These are phyloP conservation scores for Candida anglica DNA, from an alignment of 805 yeast species.

Conservation along the genomic window DNA sequence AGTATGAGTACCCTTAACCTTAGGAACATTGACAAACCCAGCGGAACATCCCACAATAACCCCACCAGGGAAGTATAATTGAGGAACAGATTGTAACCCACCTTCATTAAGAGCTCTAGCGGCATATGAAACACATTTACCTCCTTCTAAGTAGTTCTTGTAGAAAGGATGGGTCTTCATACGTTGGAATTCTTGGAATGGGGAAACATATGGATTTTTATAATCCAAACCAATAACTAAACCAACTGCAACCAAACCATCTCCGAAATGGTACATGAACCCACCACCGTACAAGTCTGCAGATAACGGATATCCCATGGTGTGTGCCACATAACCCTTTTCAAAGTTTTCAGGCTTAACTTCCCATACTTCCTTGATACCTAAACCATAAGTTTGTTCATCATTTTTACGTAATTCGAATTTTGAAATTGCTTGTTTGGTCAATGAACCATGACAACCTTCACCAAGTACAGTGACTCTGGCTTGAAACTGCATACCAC, in stretches of 20 bases:
- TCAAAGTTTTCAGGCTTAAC: constrained; percentile 78
- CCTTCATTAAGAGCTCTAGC: constrained; percentile 98
- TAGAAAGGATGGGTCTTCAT: constrained; percentile 92
- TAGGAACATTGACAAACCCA: constrained; percentile 96
- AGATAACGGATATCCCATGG: constrained; percentile 83
- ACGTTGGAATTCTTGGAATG: constrained; percentile 92
- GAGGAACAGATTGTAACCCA: constrained; percentile 90
- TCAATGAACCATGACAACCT: constrained; percentile 96
- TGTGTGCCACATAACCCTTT: constrained; percentile 78
- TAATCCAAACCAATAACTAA: constrained; percentile 94
- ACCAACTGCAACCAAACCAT: constrained; percentile 86
- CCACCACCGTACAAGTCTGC: constrained; percentile 90
- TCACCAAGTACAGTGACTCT: constrained; percentile 88
- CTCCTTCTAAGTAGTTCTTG: constrained; percentile 70
- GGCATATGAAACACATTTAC: constrained; percentile 89
- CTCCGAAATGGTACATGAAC: constrained; percentile 95
- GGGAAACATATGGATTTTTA: constrained; percentile 90
- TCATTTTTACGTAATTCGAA: constrained; percentile 63
- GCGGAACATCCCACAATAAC: constrained; percentile 93
- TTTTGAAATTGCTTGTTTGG: constrained; percentile 70
- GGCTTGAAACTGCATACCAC: constrained; percentile 97
- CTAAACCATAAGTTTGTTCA: constrained; percentile 92
- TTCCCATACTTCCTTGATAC: constrained; percentile 97
- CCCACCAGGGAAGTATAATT: constrained; percentile 93
- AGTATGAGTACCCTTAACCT: constrained; percentile 95